phyloP scores from a whole-genome alignment of 2,329 filamentous ascomycete species.

The Aspergillus viridinutans region DNA sequence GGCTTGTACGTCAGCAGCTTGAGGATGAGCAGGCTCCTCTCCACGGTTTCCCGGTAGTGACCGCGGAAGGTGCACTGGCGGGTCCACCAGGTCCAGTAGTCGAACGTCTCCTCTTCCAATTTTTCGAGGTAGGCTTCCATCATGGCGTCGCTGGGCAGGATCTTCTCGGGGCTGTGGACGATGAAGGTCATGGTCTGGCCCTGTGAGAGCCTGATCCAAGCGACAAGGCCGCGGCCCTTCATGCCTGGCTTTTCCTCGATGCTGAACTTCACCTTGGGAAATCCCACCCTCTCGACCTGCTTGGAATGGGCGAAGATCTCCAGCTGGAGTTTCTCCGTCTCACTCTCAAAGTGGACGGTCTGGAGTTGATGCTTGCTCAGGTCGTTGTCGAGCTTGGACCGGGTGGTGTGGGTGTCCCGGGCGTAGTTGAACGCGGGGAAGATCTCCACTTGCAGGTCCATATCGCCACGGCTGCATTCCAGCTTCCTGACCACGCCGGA shows the following conservation, averaged over 20 bases:
- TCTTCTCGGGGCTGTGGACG: slow-evolving; percentile 57
- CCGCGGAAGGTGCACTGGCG: slow-evolving; percentile 66
- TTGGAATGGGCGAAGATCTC: slow-evolving; percentile 63
- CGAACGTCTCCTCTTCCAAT: slow-evolving; percentile 66
- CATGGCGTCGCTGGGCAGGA: slow-evolving; percentile 56
- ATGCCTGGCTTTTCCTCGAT: slow-evolving; percentile 51
- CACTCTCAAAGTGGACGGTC: slow-evolving; percentile 60
- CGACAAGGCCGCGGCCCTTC: slow-evolving; percentile 60
- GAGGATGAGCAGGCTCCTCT: slow-evolving; percentile 66
- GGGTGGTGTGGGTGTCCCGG: slow-evolving; percentile 51
- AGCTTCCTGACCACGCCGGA: slow-evolving; percentile 60
- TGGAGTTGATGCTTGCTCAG: slow-evolving; percentile 47
- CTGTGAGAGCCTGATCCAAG: slow-evolving; percentile 57
- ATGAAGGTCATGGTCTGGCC: slow-evolving; percentile 68
- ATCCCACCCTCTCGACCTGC: slow-evolving; percentile 43
- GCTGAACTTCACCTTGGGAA: slow-evolving; percentile 53
- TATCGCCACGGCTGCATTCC: slow-evolving; percentile 65
- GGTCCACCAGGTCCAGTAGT: slow-evolving; percentile 72
- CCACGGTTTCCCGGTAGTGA: slow-evolving; percentile 67
- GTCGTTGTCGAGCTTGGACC: slow-evolving; percentile 31
- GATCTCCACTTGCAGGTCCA: slow-evolving; percentile 64
- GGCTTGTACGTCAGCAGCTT: slow-evolving; percentile 76
- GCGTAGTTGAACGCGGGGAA: slow-evolving; percentile 73
- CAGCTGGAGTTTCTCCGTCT: slow-evolving; percentile 58
- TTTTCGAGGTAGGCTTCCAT: slow-evolving; percentile 55